A percentile compares a stretch with the other conserved stretches of the same genome.
phyloP scores from a whole-genome alignment of 805 yeast species.

The Wickerhamomyces queroliae region DNA sequence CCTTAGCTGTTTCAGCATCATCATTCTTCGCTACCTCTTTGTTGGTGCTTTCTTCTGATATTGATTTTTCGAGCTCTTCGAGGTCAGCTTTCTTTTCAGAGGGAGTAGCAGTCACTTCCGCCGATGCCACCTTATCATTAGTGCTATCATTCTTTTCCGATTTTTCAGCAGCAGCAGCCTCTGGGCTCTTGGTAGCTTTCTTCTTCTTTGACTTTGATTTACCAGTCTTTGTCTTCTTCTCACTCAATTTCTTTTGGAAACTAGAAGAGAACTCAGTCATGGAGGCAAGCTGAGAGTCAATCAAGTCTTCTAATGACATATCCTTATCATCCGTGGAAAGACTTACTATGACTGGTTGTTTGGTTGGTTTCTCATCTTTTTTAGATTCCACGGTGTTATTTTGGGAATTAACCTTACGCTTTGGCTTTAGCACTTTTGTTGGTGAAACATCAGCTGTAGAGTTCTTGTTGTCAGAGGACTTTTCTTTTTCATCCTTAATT shows the following conservation, averaged over 20 bases:
- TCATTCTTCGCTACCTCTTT: conserved; percentile 1
- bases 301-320: conserved; percentile 21
- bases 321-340: conserved; percentile 7
- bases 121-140: too few species aligned
- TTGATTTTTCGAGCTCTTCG: not conserved
- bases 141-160: too few species aligned
- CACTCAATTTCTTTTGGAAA: conserved; percentile 12
- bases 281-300: conserved; percentile 25
- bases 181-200: conserved; percentile 4
- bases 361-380: conserved; percentile 1
- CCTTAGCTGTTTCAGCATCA: conserved; percentile 5
- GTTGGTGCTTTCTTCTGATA: not conserved
- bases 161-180: too few species aligned
- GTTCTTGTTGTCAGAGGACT: too few species aligned
- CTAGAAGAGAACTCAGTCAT: conserved; percentile 18
- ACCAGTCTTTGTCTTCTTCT: not conserved
- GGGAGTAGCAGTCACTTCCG: not conserved
- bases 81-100: not conserved
- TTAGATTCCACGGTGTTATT: conserved; percentile 14
- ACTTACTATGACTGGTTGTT: too few species aligned
- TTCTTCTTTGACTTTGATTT: too few species aligned
- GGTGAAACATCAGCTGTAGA: too few species aligned
- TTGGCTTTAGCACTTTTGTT: too few species aligned
- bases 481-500: too few species aligned
- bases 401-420: conserved; percentile 12